phyloP scores from a whole-genome alignment of 1,284 basidiomycete genomes.

The Coriolopsis trogii region DNA sequence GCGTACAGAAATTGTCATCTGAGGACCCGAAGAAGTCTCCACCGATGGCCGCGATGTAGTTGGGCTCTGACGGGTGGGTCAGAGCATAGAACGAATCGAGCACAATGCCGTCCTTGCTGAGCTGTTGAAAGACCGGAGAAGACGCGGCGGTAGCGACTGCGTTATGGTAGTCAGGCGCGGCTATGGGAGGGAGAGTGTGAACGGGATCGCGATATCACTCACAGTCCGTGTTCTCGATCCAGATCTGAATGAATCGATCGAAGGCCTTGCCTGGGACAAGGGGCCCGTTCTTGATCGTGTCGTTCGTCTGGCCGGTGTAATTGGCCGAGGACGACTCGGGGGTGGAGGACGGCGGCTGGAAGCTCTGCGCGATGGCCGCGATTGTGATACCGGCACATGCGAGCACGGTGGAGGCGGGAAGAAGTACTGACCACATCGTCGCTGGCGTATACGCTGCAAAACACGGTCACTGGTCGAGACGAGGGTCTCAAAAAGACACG shows the following conservation, averaged over 20 bases:
- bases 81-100: conserved; percentile 57
- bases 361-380: conserved; percentile 38
- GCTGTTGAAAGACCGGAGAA: conserved; percentile 44
- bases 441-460: background rate
- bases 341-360: conserved; percentile 40
- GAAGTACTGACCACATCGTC: conserved; percentile 4
- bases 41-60: conserved; percentile 52
- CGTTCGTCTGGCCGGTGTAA: conserved; percentile 44
- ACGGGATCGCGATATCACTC: conserved; percentile 4
- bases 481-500: too few species aligned
- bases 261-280: conserved; percentile 46
- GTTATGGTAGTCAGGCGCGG: background rate
- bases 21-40: conserved; percentile 64
- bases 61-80: conserved; percentile 69
- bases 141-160: conserved; percentile 31
- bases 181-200: background rate
- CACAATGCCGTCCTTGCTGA: conserved; percentile 55
- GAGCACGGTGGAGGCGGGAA: conserved; percentile 11
- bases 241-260: conserved; percentile 48
- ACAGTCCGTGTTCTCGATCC: conserved; percentile 53
- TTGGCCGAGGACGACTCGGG: conserved; percentile 37
- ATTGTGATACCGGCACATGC: conserved; percentile 24
- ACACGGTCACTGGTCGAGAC: too few species aligned
- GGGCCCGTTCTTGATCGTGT: conserved; percentile 38
- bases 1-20: conserved; percentile 47